Evolutionary conservation across 106 monocot genomes (phyloP).

Genomic region (Phalaenopsis aphrodite): DNA sequence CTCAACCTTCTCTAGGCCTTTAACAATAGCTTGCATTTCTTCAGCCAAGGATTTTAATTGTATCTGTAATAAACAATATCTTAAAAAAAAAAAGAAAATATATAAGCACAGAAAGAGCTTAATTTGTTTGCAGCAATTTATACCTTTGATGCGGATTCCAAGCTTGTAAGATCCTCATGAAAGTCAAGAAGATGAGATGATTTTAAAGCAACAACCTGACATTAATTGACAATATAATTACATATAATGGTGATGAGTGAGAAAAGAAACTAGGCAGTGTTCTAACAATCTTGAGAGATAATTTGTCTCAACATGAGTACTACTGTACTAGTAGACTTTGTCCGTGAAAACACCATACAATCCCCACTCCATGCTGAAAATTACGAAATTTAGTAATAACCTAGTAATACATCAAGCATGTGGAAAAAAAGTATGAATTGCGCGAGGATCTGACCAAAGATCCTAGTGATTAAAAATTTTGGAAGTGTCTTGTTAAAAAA

Average conservation of each 20-base stretch:
- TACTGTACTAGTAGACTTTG: neutral
- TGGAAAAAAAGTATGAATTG: neutral
- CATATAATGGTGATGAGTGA: neutral
- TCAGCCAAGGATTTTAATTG: constrained; percentile 88
- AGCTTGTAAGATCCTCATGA: constrained; percentile 65
- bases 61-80: constrained; percentile 28
- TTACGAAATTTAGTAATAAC: neutral
- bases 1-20: constrained; percentile 88
- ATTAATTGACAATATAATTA: neutral
- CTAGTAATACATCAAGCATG: neutral
- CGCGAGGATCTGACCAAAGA: neutral
- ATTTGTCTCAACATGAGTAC: neutral
- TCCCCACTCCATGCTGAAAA: neutral
- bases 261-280: neutral
- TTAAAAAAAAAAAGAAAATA: neutral
- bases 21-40: constrained; percentile 97
- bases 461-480: neutral
- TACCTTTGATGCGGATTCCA: constrained; percentile 95
- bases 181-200: constrained; percentile 82
- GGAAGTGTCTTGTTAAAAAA: neutral
- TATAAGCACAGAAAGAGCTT: neutral
- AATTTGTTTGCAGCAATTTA: neutral
- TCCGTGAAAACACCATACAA: neutral
- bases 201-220: constrained; percentile 82
- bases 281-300: neutral